phyloP scores from a whole-genome alignment of 2,329 filamentous ascomycete species.

The Pseudogymnoascus verrucosus region DNA sequence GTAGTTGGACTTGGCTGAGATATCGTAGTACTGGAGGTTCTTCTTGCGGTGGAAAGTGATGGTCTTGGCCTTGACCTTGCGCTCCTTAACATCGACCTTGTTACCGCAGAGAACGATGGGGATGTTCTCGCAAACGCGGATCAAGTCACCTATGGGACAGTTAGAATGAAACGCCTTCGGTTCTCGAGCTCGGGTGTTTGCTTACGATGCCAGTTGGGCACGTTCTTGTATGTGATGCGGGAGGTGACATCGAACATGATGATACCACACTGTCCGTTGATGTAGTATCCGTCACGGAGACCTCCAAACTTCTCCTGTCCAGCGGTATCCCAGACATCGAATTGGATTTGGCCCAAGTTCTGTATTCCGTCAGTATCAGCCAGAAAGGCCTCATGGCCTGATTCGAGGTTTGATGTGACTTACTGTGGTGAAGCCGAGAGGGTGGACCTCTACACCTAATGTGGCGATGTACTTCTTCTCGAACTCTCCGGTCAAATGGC shows the following conservation, averaged over 20 bases:
- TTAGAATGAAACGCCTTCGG: conserved; percentile 13
- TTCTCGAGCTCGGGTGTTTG: conserved; percentile 23
- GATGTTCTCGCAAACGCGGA: conserved; percentile 98
- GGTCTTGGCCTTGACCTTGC: conserved; percentile 99
- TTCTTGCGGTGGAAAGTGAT: conserved; percentile 99
- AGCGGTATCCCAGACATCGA: conserved; percentile 98
- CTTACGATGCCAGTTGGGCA: conserved; percentile 99
- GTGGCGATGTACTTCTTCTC: conserved; percentile 99
- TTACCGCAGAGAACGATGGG: conserved; percentile 97
- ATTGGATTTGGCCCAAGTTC: conserved; percentile 95
- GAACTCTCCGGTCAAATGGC: conserved; percentile 98
- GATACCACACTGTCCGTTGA: conserved; percentile 99
- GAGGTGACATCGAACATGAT: conserved; percentile 99
- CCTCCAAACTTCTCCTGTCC: conserved; percentile 99
- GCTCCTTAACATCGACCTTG: conserved; percentile 99
- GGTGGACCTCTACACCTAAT: conserved; percentile 98
- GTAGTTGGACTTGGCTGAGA: conserved; percentile 99
- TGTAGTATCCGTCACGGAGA: conserved; percentile 99
- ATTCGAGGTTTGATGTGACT: conserved; percentile 34
- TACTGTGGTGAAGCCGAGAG: conserved; percentile 96
- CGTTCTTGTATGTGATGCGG: conserved; percentile 99
- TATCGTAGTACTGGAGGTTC: conserved; percentile 99
- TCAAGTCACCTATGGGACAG: conserved; percentile 67
- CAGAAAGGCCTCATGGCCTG: neutral
- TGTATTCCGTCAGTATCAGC: conserved; percentile 28